Base-by-base conservation (phyloP, 2,329 filamentous ascomycete species). In the Lecanicillium sp. region DNA sequence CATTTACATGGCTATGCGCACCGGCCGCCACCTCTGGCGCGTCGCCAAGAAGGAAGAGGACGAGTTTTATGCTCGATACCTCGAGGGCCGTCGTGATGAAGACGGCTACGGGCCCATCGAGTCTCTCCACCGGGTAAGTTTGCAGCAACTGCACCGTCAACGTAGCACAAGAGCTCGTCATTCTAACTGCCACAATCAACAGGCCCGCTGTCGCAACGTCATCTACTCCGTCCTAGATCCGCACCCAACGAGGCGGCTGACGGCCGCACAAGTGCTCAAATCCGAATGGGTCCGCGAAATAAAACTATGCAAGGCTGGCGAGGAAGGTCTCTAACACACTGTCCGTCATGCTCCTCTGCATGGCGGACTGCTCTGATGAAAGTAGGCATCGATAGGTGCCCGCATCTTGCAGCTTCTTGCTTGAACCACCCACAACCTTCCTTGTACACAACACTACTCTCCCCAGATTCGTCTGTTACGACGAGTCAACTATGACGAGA, bases 1-100 rank as follows among this genome's bases (percentile, higher is more conserved):
- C 37, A 98, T 98, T 43, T 98, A 98, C 67, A 98, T 98, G 92
- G 92, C 92, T 12, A 98, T 98, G 92, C 77, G 92, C 42, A 96
- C 90, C 2, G 92, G 92, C 5, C 77, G 92, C 38, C 92, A 98
- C 61, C 71, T 98, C 8, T 98, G 92, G 92, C 83, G 89, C 39
- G 79, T 95, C n/a, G 92, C 92, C 6, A 90, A 90, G 62, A 94
- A 88, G 63, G 89, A 94, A 40, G 90, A 96, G 48, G 92, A 98
- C 54, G 92, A 96, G 55, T 98, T 96, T 52, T 98, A 95, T 57
- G 85, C 85, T 47, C 83, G 88, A 30, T 98, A 98, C 56, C 75
- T 98, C 5, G 85, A 94, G 56, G 92, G 92, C 20, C 80, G 92
- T 38, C 83, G 87, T 56, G 88, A 95, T 50, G 92, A 96, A 59